Percentiles rank a stretch among this genome's conserved stretches.
Conservation (phyloP, 2,329 filamentous ascomycete genomes). For the Botrytis tulipae region DNA sequence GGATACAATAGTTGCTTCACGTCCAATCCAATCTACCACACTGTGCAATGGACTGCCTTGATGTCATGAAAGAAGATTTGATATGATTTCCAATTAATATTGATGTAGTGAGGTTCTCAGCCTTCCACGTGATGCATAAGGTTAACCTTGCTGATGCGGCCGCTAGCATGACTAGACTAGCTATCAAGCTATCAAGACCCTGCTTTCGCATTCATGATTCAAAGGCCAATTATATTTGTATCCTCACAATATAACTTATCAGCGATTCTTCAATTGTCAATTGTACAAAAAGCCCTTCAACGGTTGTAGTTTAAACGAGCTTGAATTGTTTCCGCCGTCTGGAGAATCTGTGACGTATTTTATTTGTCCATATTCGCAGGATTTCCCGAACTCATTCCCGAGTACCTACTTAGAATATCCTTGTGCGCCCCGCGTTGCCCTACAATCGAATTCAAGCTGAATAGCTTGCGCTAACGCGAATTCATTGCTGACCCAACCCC, state of each 20-base stretch:
- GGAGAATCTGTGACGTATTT: neutral
- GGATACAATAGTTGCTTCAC: neutral
- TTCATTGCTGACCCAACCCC: neutral
- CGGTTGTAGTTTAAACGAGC: neutral
- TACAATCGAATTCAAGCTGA: neutral
- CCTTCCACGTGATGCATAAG: neutral
- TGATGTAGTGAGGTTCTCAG: neutral
- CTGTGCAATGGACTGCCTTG: neutral
- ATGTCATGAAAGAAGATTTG: neutral
- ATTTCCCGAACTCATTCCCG: neutral
- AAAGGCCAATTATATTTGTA: neutral
- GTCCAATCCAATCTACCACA: neutral
- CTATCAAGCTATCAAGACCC: neutral
- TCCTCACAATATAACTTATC: neutral
- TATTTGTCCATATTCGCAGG: neutral
- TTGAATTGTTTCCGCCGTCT: neutral
- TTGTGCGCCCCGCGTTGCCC: constrained; percentile 11
- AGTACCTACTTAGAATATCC: neutral
- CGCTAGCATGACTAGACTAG: neutral
- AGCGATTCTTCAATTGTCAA: neutral
- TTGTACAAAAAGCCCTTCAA: neutral
- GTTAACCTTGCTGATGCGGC: neutral
- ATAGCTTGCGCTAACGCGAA: constrained; percentile 10
- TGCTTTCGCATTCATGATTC: neutral
- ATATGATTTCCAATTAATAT: neutral